phyloP scores from a whole-genome alignment of 768 basidiomycete genomes.

The Lactarius deliciosus region DNA sequence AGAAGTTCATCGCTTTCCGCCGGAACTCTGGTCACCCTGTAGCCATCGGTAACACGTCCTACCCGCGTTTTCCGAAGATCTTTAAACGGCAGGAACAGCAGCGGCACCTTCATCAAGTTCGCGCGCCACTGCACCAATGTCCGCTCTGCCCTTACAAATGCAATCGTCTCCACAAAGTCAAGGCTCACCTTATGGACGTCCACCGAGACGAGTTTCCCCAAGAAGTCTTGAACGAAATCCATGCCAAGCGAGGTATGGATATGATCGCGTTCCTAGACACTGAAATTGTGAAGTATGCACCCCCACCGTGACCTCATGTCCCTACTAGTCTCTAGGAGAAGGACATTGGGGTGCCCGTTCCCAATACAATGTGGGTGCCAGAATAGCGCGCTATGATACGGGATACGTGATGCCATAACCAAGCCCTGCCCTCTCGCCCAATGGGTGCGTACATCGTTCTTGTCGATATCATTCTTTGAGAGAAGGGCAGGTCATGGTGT shows the following conservation, averaged over 20 bases:
- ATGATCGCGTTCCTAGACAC: not conserved
- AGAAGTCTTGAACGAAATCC: not conserved
- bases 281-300: not conserved
- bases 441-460: not conserved
- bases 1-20: too few species aligned
- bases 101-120: not conserved
- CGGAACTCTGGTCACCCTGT: too few species aligned
- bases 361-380: constrained; percentile 19
- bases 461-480: not conserved
- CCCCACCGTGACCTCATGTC: too few species aligned
- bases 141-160: not conserved
- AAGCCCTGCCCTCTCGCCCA: not conserved
- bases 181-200: not conserved
- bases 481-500: not conserved
- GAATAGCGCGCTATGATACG: constrained; percentile 24
- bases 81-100: too few species aligned
- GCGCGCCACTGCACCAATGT: not conserved
- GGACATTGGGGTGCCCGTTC: constrained; percentile 34
- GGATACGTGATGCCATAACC: constrained; percentile 18
- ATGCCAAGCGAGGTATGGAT: not conserved
- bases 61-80: too few species aligned
- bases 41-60: not conserved
- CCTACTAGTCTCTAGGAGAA: constrained; percentile 53
- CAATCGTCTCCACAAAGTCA: not conserved
- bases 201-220: not conserved